Evolutionary conservation across 257 asterid genomes (phyloP).

Genomic region (Fraxinus anomala): DNA sequence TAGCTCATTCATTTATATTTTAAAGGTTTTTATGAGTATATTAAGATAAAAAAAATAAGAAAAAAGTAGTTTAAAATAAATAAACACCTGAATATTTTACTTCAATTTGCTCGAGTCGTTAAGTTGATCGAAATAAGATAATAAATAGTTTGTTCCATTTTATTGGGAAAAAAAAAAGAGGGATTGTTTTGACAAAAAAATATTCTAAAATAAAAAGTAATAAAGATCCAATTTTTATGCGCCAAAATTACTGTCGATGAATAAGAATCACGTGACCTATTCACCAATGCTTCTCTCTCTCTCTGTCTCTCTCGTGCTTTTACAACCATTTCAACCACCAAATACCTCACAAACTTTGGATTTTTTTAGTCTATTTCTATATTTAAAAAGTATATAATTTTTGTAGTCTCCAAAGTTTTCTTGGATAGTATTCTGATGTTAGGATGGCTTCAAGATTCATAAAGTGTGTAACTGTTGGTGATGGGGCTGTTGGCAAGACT

Average conservation of each 20-base stretch:
- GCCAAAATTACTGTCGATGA: conserved; percentile 18
- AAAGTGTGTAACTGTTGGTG: conserved; percentile 98
- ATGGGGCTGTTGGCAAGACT: conserved; percentile 99
- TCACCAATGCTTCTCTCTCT: conserved; percentile 23
- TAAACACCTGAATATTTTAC: no score
- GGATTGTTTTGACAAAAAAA: neutral
- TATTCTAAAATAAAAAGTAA: no score
- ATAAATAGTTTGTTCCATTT: no score
- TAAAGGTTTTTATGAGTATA: no score
- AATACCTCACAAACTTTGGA: conserved; percentile 22
- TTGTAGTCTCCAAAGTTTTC: conserved; percentile 15
- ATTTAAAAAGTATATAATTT: conserved; percentile 16
- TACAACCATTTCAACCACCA: conserved; percentile 47
- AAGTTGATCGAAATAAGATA: no score
- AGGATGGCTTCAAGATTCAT: conserved; percentile 90
- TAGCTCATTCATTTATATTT: no score
- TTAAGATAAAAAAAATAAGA: no score
- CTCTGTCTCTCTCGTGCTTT: conserved; percentile 31
- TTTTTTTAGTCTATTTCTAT: conserved; percentile 21
- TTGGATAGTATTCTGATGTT: conserved; percentile 36
- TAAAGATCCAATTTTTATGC: neutral
- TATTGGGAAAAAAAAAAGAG: no score
- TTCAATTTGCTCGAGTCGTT: neutral
- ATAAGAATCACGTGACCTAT: conserved; percentile 65
- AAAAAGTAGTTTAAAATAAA: no score